Evolutionary conservation across 2,329 filamentous ascomycete genomes (phyloP), one percentile per base, ranked within the genome.

Genomic region (Dactylellina parvicollis): DNA sequence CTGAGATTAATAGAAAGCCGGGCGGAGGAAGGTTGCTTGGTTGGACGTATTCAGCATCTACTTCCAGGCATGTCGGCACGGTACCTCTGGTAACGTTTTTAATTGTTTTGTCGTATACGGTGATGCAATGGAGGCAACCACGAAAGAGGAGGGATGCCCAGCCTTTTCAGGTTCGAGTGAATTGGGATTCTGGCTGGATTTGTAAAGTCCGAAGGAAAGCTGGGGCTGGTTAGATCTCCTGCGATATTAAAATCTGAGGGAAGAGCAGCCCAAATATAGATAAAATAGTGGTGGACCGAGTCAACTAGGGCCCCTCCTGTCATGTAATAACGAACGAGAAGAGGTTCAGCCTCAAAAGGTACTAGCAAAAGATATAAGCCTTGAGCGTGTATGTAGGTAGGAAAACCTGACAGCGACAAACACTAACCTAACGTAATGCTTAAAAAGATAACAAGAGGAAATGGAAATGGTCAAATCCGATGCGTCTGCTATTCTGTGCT

Each of bases 201-300:
- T 62, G 57, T 62, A 54, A 61, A 61, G 18, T 52, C 60, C 46
- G 38, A 65, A 65, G 38, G 60, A 55, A 65, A 65, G 40, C 42
- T 49, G 61, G 42, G 61, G 61, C 50, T 66, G 50, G 61, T 30
- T 54, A 34, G 59, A 9, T 26, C 44, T n/a, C 24, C 36, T 46
- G 36, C 49, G 57, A 50, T 36, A 64, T 44, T 42, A 54, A 52
- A 57, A 20, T 22, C 38, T 28, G 38, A 40, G 20, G 32, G 36
- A 32, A 57, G 44, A 52, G 32, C 18, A 57, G 34, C 26, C 62
- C 62, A 67, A 67, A 67, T 67, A 67, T 67, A 67, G 62, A 67
- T 50, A 59, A 55, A 42, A 32, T 49, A 20, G 20, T 38, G 16
- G 34, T 38, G 16, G 12, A 9, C 16, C 12, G 34, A 9, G 12